Base-by-base conservation (phyloP, 1,284 basidiomycete species). In the Tremellales sp. region DNA sequence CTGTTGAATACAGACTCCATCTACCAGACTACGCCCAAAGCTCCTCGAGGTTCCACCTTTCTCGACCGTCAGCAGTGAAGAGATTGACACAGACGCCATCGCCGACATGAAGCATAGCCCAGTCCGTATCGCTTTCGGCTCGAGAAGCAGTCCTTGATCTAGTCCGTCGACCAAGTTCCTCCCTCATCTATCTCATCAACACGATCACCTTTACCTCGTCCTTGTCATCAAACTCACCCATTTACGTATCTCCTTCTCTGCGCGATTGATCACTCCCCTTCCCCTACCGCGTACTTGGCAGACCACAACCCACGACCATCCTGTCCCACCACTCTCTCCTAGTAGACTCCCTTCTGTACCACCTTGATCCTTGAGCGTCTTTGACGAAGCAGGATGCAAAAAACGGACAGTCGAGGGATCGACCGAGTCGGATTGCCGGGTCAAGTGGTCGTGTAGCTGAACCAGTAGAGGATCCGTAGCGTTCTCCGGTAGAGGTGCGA, bases 261-360 rank as follows among this genome's bases (percentile, higher is more conserved):
- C 62, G 26, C 64, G 39, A 22, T 46, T 52, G 0, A 66, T 57
- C 2, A 64, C 53, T 3, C 62, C 62, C 46, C 57, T 58, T 17
- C 64, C 64, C 23, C 56, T 51, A 2, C 64, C 64, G 26, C 51
- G 58, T 3, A 64, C 64, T 27, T 57, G 50, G 33, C 42, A 53
- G 4, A 56, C 49, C 11, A 61, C 49, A 23, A 66, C 50, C 64
- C 64, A 66, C 22, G 62, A 57, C 59, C 59, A 65, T 40, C 48
- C 51, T 21, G 56, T 47, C 17, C 50, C 53, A 15, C 29, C 33
- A 5, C 42, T 55, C 3, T 33, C 44, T 5, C 39, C 51, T 3
- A 35, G 49, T 26, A 40, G 44, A 19, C 12, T 22, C 23, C 22
- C 37, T 13, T 57, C 41, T 41, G 48, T 47, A 19, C 53, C 51